phyloP scores from a whole-genome alignment of 2,329 filamentous ascomycete genomes.

The Alternaria solani region DNA sequence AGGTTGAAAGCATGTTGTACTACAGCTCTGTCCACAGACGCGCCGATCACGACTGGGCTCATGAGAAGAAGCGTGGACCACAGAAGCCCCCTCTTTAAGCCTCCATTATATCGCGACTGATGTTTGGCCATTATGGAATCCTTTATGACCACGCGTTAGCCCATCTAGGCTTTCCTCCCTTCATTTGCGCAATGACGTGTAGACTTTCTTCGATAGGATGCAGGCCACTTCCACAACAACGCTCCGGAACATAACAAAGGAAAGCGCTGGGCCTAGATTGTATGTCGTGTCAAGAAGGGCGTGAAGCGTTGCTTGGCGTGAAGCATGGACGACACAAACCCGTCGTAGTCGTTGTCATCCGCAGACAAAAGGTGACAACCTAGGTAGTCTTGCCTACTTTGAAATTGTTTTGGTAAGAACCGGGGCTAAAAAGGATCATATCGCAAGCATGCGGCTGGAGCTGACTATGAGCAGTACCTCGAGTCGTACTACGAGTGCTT shows the following conservation, averaged over 20 bases:
- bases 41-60: conserved; percentile 1
- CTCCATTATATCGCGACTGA: conserved; percentile 15
- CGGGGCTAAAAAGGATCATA: background rate
- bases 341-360: background rate
- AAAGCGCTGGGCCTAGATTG: background rate
- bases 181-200: background rate
- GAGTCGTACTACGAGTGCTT: background rate
- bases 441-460: background rate
- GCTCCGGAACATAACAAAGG: background rate
- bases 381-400: background rate
- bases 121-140: background rate
- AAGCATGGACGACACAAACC: background rate
- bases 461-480: background rate
- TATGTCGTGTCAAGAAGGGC: background rate
- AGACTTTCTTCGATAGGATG: background rate
- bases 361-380: background rate
- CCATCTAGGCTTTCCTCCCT: background rate
- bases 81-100: conserved; percentile 7
- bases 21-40: conserved; percentile 5
- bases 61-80: background rate
- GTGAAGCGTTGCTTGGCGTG: background rate
- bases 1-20: background rate
- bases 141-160: background rate
- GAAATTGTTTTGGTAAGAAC: background rate
- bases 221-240: too few species aligned